Base-by-base conservation (phyloP, 192 early-diverging fungal species). In the Piromyces sp. region DNA sequence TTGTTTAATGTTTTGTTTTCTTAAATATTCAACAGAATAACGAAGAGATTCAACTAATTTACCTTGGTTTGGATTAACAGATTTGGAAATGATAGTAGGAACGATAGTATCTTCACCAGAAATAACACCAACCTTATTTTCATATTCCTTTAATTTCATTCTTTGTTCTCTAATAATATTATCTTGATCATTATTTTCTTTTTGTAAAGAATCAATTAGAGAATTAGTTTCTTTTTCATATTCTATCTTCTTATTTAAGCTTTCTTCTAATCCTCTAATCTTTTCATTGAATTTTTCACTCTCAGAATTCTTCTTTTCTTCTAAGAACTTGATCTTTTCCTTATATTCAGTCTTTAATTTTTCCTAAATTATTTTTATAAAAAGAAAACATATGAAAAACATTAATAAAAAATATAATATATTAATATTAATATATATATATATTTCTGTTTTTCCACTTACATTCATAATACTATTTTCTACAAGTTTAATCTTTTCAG, bases 381-480 rank as follows among this genome's bases (percentile, higher is more conserved):
- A n/a, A n/a, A n/a, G n/a, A n/a, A n/a, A n/a, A n/a, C n/a, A n/a
- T n/a, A n/a, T n/a, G n/a, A n/a, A n/a, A n/a, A n/a, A n/a, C n/a
- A n/a, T n/a, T n/a, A n/a, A n/a, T n/a, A n/a, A n/a, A 30, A 11
- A 30, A 17, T n/a, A 83, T 30, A n/a, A 29, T 22, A 82, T 28
- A 36, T 82, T 30, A 19, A 16, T 16, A 82, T 16, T n/a, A 28
- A 30, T 16, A 82, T 30, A 15, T 22, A 30, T 82, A 3, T 30
- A 16, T 30, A 30, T 81, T 30, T 30, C 5, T n/a, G 15, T 2
- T 28, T 6, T 33, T 33, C 9, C 31, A 16, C 42, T 13, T 88
- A 90, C 91, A 87, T 94, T 96, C 81, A 91, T 30, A 78, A 94
- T 95, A 28, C 92, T 85, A 79, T 95, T 94, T 51, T 92, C 92